Percentiles rank a stretch among this genome's conserved stretches.
Evolutionary conservation across 306 rosid genomes (phyloP).

Genomic region (Vigna nakashimae): DNA sequence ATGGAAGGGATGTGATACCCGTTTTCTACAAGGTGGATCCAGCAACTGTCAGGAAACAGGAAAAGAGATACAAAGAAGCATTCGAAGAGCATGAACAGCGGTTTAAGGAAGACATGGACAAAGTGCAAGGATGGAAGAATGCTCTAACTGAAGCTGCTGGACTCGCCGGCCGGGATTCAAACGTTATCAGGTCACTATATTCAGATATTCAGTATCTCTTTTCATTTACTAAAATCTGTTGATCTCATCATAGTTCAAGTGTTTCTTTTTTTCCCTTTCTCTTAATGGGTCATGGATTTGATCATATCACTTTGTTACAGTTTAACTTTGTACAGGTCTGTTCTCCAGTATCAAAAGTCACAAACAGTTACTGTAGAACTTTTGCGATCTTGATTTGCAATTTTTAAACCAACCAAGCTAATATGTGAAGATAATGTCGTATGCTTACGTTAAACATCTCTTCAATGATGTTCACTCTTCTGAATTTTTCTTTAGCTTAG

Average conservation of each 20-base stretch:
- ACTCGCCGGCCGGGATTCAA: background rate
- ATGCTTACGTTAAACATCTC: too few species aligned
- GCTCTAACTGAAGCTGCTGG: conserved; percentile 29
- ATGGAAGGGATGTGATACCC: conserved; percentile 28
- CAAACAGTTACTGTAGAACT: background rate
- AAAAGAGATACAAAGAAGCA: background rate
- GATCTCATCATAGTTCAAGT: background rate
- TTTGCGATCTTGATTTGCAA: too few species aligned
- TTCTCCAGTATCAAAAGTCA: background rate
- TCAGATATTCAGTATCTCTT: too few species aligned
- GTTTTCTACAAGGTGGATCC: conserved; percentile 45
- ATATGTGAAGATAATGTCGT: too few species aligned
- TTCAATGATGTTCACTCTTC: too few species aligned
- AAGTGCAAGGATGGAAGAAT: background rate
- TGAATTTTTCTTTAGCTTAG: too few species aligned
- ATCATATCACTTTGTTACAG: background rate
- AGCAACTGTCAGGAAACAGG: conserved; percentile 19
- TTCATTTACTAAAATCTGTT: background rate
- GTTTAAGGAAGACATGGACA: background rate
- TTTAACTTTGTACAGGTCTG: background rate
- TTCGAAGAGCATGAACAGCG: background rate
- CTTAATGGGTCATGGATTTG: background rate
- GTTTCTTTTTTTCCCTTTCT: background rate
- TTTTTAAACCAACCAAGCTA: too few species aligned
- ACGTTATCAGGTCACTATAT: background rate